Evolutionary conservation across 2,329 filamentous ascomycete species (phyloP).

Genomic region (Fusarium virguliforme): DNA sequence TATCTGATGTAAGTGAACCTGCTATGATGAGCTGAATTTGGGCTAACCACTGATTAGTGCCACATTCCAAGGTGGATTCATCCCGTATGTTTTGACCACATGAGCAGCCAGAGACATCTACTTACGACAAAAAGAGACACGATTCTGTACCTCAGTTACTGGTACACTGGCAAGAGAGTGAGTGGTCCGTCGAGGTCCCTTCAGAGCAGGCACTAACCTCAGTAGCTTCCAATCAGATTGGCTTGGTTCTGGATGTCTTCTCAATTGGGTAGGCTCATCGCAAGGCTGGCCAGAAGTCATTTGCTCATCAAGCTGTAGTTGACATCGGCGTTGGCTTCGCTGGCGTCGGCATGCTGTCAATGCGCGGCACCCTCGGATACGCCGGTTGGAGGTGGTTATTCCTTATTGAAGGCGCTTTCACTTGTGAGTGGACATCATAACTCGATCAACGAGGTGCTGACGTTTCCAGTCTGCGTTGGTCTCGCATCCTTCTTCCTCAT

Average conservation of each 20-base stretch:
- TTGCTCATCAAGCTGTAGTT: conserved; percentile 1
- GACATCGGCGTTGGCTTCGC: conserved; percentile 24
- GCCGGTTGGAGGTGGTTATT: conserved; percentile 74
- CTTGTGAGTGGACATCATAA: conserved; percentile 47
- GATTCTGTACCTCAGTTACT: conserved; percentile 69
- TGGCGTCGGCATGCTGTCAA: conserved; percentile 67
- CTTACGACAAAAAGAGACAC: conserved; percentile 17
- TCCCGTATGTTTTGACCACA: conserved; percentile 60
- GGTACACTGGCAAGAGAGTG: conserved; percentile 73
- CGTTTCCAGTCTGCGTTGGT: conserved; percentile 64
- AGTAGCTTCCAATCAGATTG: conserved; percentile 71
- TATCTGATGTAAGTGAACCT: conserved; percentile 46
- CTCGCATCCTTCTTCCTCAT: conserved; percentile 70
- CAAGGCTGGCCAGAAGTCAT: no score
- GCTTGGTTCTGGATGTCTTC: conserved; percentile 75
- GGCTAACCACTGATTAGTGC: conserved; percentile 45
- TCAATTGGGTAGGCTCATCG: conserved; percentile 12
- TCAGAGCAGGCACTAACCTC: conserved; percentile 52
- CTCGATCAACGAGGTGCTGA: conserved; percentile 55
- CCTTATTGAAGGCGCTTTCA: conserved; percentile 54
- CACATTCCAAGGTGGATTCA: conserved; percentile 68
- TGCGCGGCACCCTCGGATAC: conserved; percentile 67
- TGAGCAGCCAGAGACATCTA: no score
- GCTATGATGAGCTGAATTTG: no score
- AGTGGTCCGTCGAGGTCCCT: conserved; percentile 8